Percentiles rank a stretch among this genome's conserved stretches.
These are phyloP conservation scores for Verbascum thapsus DNA, from an alignment of 257 asterid genomes.

Conservation along the genomic window DNA sequence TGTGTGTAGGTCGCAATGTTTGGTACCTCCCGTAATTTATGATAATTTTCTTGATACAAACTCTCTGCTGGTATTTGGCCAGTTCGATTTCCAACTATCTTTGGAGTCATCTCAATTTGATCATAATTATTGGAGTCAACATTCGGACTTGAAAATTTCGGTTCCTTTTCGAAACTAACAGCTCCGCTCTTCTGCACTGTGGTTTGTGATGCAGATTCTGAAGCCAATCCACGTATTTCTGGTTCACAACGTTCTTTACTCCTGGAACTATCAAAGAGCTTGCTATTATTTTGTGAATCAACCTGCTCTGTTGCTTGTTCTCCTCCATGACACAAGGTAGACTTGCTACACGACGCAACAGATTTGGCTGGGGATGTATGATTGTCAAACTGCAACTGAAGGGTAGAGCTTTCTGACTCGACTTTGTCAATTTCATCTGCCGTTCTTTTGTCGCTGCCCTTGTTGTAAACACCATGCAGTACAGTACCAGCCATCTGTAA, in stretches of 20 bases:
- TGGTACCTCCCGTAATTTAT: constrained; percentile 41
- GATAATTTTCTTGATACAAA: constrained; percentile 36
- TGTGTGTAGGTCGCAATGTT: constrained; percentile 33
- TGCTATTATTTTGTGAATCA: constrained; percentile 34
- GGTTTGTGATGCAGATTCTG: constrained; percentile 59
- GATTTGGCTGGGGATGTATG: constrained; percentile 26
- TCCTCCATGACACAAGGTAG: constrained; percentile 33
- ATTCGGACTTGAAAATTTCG: constrained; percentile 40
- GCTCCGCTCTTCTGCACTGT: constrained; percentile 34
- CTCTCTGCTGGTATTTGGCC: constrained; percentile 36
- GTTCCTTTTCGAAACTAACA: constrained; percentile 32
- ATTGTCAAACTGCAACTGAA: constrained; percentile 32
- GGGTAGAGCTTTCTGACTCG: constrained; percentile 35
- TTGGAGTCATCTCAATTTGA: constrained; percentile 34
- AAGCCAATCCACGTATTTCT: constrained; percentile 62
- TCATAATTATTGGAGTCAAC: constrained; percentile 36
- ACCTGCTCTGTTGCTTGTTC: constrained; percentile 37
- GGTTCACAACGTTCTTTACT: constrained; percentile 40
- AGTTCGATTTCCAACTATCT: constrained; percentile 33
- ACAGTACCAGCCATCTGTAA: constrained; percentile 51
- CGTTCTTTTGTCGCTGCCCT: constrained; percentile 32
- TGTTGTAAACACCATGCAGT: constrained; percentile 41
- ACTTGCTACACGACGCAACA: constrained; percentile 28
- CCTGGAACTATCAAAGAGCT: constrained; percentile 23
- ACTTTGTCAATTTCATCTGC: constrained; percentile 25